Evolutionary conservation across 2,329 filamentous ascomycete genomes (phyloP), one percentile per base, ranked within the genome.

Genomic region (Fusarium humuli): DNA sequence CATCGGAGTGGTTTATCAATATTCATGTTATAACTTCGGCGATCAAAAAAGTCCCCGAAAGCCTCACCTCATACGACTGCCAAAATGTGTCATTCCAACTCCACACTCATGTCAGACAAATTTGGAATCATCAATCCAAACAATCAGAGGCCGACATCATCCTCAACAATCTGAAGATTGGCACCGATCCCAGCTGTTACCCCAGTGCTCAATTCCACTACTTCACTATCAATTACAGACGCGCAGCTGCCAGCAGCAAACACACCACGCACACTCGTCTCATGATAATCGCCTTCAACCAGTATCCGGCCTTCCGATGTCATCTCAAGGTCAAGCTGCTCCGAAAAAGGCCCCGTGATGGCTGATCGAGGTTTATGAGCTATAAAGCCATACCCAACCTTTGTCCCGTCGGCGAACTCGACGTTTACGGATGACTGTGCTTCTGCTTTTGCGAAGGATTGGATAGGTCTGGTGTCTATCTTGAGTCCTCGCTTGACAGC

Each of bases 161-260:
- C 60, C 5, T 65, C 50, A 12, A 20, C 60, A 23, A 65, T 65
- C 18, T 58, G 60, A 2, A 65, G 7, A 18, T 49, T 65, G 3
- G 37, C 44, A 3, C 59, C 60, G 9, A 65, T 18, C 5, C 61
- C 55, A 14, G 22, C 54, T 4, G 13, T 2, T 11, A 25, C 14
- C 4, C 61, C 47, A 6, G 14, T 11, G 8, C 10, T 34, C 0
- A 32, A 32, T 3, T 18, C 30, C 4, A n/a, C 7, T 2, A 6
- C 12, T 9, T 32, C 34, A 0, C 34, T 18, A 10, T n/a, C 18
- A 9, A 49, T 3, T 1, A 7, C 18, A 3, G 20, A 13, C 12
- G 47, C 61, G 5, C 61, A 45, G 6, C 47, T 27, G 3, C 61
- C 54, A 3, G 32, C 30, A 2, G 54, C 54, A 11, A 48, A 65